These are phyloP conservation scores for Rosa rugosa DNA, from an alignment of 306 rosid species.

Conservation along the genomic window DNA sequence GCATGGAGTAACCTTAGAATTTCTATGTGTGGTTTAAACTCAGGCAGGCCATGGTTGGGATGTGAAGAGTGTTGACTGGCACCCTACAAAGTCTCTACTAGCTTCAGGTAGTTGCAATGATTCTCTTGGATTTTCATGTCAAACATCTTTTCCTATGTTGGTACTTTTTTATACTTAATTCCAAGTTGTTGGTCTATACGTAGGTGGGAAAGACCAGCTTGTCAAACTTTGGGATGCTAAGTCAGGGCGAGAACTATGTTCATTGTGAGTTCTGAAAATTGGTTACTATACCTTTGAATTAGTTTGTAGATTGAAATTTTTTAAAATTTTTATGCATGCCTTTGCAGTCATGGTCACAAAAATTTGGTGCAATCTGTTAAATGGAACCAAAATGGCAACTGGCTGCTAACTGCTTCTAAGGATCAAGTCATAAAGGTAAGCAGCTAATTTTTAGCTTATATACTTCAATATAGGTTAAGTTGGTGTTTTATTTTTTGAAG, in stretches of 20 bases:
- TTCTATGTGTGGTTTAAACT: conserved; percentile 61
- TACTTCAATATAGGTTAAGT: not conserved
- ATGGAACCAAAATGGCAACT: conserved; percentile 94
- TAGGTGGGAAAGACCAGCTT: conserved; percentile 96
- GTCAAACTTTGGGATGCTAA: conserved; percentile 99
- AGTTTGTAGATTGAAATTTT: conserved; percentile 18
- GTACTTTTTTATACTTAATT: conserved; percentile 15
- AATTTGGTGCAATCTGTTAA: conserved; percentile 80
- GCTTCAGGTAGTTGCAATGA: conserved; percentile 70
- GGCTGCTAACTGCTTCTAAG: conserved; percentile 88
- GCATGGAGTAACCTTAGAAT: conserved; percentile 46
- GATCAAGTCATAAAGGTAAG: conserved; percentile 85
- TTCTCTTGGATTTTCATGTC: conserved; percentile 24
- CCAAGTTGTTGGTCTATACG: conserved; percentile 24
- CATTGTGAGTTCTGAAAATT: conserved; percentile 67
- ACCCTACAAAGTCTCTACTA: conserved; percentile 89
- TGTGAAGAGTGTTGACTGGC: conserved; percentile 99
- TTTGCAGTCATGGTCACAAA: conserved; percentile 96
- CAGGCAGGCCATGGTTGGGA: conserved; percentile 99
- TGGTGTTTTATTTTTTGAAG: not conserved
- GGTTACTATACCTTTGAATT: conserved; percentile 15
- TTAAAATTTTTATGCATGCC: conserved; percentile 19
- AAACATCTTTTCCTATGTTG: conserved; percentile 8
- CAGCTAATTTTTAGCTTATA: conserved; percentile 18
- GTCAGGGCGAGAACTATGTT: conserved; percentile 84